Evolutionary conservation across 306 rosid species (phyloP), one percentile per base, ranked within the genome.

Genomic region (Adenanthera pavonina): DNA sequence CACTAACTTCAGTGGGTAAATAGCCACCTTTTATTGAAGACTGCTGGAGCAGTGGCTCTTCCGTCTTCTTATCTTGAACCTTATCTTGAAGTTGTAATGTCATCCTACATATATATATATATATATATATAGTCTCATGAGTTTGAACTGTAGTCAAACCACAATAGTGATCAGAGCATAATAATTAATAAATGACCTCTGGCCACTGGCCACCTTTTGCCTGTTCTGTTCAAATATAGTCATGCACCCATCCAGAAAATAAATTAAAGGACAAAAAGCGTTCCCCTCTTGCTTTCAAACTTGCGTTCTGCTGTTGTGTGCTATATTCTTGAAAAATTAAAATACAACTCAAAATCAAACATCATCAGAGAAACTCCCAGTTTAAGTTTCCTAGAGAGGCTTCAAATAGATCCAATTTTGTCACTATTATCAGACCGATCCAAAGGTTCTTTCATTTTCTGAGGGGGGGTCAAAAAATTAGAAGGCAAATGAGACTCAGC

Each of bases 111-210:
- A 20, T 17, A 53, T 19, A 56, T 2, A 17, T 20, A 20, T 17
- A 53, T 19, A 56, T 2, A 17, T 6, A 7, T 2, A 56, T 3
- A 14, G 66, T 60, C 66, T 8, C 8, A 3, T 30, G 9, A 30
- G 67, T 60, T 60, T 11, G 38, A 60, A 60, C 67, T 30, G 8
- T 60, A 33, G 68, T 61, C 68, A n/a, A 61, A 61, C 41, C 41
- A 11, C n/a, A 19, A 19, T 19, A 19, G 62, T 56, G 61, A n/a
- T 54, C 17, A n/a, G 66, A 60, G 40, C 66, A n/a, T n/a, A n/a
- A n/a, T n/a, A n/a, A n/a, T 36, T 36, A 36, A 36, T 36, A 36
- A 36, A 36, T 36, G 40, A 36, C 40, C 4, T 1, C 40, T 36
- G 4, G 40, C 40, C 40, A 36, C 4, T 25, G 10, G 36, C 38